Percentiles rank a stretch among this genome's conserved stretches.
Conservation (phyloP, 2,329 filamentous ascomycete genomes). For the Cladophialophora exuberans region DNA sequence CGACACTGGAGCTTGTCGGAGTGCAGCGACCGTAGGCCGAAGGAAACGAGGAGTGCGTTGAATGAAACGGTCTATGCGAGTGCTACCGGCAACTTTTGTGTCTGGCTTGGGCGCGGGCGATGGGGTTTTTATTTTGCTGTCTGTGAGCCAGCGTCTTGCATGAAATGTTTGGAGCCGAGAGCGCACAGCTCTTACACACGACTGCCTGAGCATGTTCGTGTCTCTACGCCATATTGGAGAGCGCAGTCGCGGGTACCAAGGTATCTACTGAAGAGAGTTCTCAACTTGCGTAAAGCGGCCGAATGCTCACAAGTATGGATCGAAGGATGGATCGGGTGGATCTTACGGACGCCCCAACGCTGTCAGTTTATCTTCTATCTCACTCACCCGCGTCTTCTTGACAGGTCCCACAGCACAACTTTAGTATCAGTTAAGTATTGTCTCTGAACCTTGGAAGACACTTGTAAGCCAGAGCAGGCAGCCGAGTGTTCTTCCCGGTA, state of each 20-base stretch:
- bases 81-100: constrained; percentile 16
- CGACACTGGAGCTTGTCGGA: constrained; percentile 76
- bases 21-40: constrained; percentile 35
- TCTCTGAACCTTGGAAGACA: background rate
- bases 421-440: too few relatives aligned
- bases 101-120: constrained; percentile 9
- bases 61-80: constrained; percentile 30
- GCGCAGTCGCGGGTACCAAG: background rate
- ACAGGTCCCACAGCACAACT: too few relatives aligned
- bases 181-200: background rate
- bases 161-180: background rate
- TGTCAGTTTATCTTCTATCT: too few relatives aligned
- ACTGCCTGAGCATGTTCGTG: constrained; percentile 1
- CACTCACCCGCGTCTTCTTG: too few relatives aligned
- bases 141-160: constrained; percentile 13
- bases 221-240: background rate
- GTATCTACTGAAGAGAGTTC: background rate
- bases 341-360: too few relatives aligned
- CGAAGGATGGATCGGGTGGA: too few relatives aligned
- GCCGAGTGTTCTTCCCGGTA: background rate
- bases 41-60: constrained; percentile 30
- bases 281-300: background rate
- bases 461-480: background rate
- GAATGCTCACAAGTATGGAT: too few relatives aligned
- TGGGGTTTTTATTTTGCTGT: constrained; percentile 7